Conservation (phyloP, 192 early-diverging fungal genomes). For the Backusella australiensis region DNA sequence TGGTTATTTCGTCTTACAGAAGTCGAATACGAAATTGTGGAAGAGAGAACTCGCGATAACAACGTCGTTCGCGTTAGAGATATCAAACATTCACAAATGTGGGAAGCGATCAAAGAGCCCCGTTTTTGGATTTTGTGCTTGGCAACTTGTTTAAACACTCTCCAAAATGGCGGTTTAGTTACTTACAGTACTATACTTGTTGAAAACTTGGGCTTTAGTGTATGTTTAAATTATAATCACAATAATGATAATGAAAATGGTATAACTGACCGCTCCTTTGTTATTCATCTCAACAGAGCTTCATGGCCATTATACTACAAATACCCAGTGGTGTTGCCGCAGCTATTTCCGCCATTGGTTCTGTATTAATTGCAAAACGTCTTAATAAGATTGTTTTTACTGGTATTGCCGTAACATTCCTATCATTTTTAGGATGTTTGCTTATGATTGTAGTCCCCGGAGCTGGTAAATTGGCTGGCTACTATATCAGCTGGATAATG, state of each 20-base stretch:
- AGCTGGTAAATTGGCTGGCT: neutral
- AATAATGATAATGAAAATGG: neutral
- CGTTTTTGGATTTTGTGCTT: constrained; percentile 11
- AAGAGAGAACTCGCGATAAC: constrained; percentile 23
- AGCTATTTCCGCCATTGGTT: neutral
- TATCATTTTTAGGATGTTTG: constrained; percentile 11
- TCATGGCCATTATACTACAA: constrained; percentile 3
- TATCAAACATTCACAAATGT: constrained; percentile 22
- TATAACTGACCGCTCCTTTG: neutral
- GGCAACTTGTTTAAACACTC: neutral
- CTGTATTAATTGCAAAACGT: neutral
- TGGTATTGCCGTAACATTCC: neutral
- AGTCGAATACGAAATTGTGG: constrained; percentile 20
- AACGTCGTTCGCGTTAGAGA: neutral
- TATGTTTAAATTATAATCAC: neutral
- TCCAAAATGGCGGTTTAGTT: constrained; percentile 24
- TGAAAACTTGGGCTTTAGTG: constrained; percentile 16
- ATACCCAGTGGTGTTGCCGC: constrained; percentile 9
- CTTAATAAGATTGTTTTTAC: neutral
- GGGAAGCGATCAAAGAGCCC: constrained; percentile 21
- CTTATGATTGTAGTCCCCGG: constrained; percentile 8
- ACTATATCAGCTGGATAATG: constrained; percentile 4
- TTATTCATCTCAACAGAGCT: neutral
- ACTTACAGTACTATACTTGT: constrained; percentile 16
- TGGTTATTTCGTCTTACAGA: constrained; percentile 5